Percentiles rank a stretch among this genome's conserved stretches.
These are phyloP conservation scores for Metroxylon sagu DNA, from an alignment of 176 grass and related monocot genomes.

Conservation along the genomic window DNA sequence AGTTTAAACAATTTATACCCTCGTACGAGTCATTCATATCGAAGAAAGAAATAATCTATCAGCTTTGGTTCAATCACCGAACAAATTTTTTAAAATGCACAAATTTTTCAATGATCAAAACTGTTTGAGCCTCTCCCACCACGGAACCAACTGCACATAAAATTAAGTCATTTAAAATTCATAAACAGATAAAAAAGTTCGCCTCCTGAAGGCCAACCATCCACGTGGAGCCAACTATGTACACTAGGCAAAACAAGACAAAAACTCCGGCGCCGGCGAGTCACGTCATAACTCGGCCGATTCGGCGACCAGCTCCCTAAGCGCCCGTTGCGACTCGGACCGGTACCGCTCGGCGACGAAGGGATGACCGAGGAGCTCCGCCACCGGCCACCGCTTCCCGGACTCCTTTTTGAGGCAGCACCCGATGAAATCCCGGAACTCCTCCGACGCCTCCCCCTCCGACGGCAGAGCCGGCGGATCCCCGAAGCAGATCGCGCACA, in stretches of 20 bases:
- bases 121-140: too few species aligned
- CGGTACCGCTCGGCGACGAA: slow-evolving; percentile 32
- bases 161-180: too few species aligned
- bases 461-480: slow-evolving; percentile 6
- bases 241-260: too few species aligned
- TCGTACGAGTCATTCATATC: background rate
- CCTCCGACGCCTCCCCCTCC: slow-evolving; percentile 20
- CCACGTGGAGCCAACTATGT: too few species aligned
- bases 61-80: background rate
- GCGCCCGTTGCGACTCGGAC: slow-evolving; percentile 7
- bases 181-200: too few species aligned
- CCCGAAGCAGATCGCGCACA: slow-evolving; percentile 57
- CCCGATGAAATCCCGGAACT: slow-evolving; percentile 29
- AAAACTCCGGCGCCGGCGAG: too few species aligned
- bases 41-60: background rate
- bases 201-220: too few species aligned
- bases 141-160: too few species aligned
- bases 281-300: background rate
- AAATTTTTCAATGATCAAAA: background rate
- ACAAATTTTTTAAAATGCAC: background rate
- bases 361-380: slow-evolving; percentile 42
- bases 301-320: slow-evolving; percentile 14
- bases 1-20: too few species aligned
- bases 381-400: slow-evolving; percentile 27
- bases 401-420: slow-evolving; percentile 39